Evolutionary conservation across 352 stramenopile genomes (phyloP).

Genomic region (Phytophthora fragariae): DNA sequence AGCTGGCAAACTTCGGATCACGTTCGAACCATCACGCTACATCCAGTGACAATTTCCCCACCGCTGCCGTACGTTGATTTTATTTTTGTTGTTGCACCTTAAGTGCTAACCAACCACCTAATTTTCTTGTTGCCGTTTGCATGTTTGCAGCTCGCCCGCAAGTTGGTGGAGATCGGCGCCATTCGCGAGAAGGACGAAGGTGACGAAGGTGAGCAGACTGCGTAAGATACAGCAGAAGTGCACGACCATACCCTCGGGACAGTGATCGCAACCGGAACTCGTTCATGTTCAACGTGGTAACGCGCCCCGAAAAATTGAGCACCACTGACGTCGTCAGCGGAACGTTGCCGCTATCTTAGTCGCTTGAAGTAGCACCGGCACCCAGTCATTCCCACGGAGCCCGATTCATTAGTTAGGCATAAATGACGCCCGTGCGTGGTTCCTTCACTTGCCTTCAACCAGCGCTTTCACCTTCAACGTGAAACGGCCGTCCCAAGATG

Average conservation of each 20-base stretch:
- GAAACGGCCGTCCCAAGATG: constrained; percentile 22
- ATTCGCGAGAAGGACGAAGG: constrained; percentile 55
- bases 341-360: constrained; percentile 17
- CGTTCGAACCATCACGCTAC: constrained; percentile 49
- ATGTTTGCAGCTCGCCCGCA: constrained; percentile 57
- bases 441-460: not conserved
- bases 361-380: constrained; percentile 1
- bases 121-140: not conserved
- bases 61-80: constrained; percentile 49
- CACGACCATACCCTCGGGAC: not conserved
- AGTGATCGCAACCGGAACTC: not conserved
- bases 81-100: not conserved
- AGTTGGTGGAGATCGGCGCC: constrained; percentile 66
- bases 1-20: constrained; percentile 49
- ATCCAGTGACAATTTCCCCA: constrained; percentile 69
- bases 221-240: not conserved
- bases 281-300: constrained; percentile 7
- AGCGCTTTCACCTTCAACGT: constrained; percentile 20
- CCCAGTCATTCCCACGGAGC: not conserved
- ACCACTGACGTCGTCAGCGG: constrained; percentile 6
- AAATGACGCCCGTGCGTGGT: constrained; percentile 1
- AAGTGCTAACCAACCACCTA: not conserved
- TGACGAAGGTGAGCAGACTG: constrained; percentile 38
- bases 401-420: not conserved
- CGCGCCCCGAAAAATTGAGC: constrained; percentile 7